These are phyloP conservation scores for Halophytophthora polymorphica DNA, from an alignment of 352 stramenopile species.

Conservation along the genomic window DNA sequence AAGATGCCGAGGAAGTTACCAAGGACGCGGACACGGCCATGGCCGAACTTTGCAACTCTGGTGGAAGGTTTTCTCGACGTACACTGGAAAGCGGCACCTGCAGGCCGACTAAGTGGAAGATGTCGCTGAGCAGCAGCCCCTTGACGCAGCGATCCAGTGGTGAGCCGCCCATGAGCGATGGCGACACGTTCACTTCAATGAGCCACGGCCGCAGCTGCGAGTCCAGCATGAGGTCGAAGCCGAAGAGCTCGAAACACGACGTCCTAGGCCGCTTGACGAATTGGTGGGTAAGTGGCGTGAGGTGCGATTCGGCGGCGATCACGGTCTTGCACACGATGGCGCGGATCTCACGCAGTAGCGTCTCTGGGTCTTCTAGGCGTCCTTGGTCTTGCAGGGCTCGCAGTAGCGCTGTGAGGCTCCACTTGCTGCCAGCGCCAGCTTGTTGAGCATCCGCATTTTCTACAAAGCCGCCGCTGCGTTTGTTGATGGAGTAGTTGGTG, in stretches of 20 bases:
- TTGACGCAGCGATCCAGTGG: conserved; percentile 74
- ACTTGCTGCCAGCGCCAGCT: conserved; percentile 62
- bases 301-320: conserved; percentile 62
- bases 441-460: conserved; percentile 44
- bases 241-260: conserved; percentile 72
- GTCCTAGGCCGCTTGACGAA: conserved; percentile 38
- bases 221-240: conserved; percentile 77
- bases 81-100: conserved; percentile 35
- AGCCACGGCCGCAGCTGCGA: conserved; percentile 53
- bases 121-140: conserved; percentile 72
- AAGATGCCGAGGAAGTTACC: conserved; percentile 9
- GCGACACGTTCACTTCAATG: conserved; percentile 77
- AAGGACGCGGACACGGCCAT: background rate
- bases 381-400: conserved; percentile 30
- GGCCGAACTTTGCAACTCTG: conserved; percentile 1
- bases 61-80: conserved; percentile 22
- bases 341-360: conserved; percentile 38
- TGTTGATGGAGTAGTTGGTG: conserved; percentile 83
- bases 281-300: conserved; percentile 57
- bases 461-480: conserved; percentile 53
- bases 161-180: conserved; percentile 75
- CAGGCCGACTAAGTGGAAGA: conserved; percentile 75
- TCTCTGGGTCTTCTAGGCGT: conserved; percentile 31
- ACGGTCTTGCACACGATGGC: conserved; percentile 68
- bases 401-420: conserved; percentile 58